Evolutionary conservation across 176 grass and related monocot genomes (phyloP), one percentile per base, ranked within the genome.

Genomic region (Poa annua): DNA sequence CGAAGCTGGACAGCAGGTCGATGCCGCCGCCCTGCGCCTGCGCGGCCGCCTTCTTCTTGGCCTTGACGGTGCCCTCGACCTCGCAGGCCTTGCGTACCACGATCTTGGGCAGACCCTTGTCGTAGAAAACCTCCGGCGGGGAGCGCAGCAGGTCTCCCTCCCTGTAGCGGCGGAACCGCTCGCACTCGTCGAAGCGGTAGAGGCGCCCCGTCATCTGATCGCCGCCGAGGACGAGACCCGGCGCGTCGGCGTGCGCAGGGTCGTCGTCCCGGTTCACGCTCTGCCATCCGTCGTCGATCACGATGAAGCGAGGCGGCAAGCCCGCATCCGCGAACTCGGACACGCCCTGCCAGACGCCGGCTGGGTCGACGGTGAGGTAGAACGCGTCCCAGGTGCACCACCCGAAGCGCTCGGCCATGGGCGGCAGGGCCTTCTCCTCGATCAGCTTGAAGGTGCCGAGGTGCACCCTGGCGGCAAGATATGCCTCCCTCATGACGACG

Each of bases 161-260:
- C 47, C n/a, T 83, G 81, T 93, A 97, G 6, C 68, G 20, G 0
- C 91, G 77, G 78, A 97, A 97, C 74, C 92, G 89, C 86, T 91
- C 88, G 42, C 42, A 11, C 42, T 45, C 42, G 1, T 45, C 42
- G 42, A 45, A 45, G 42, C 42, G 42, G 42, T 90, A 74, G 19
- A 97, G 88, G 22, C 91, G 75, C 61, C 88, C 81, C 1, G 91
- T 89, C 91, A 97, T 97, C 82, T 97, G 91, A 22, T 97, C 94
- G 8, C 94, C 94, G 14, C 84, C 88, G 42, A 86, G 75, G 20
- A 88, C 84, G 35, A 89, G 88, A 0, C 66, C 84, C 39, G 42
- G 85, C 42, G 91, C 85, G 41, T 86, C 85, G n/a, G 75, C 73
- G 15, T 54, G 22, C 16, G 88, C 76, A 3, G 75, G 70, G 45